Evolutionary conservation across 169 alveolate species (phyloP).

Genomic region (Plasmodium sp.): DNA sequence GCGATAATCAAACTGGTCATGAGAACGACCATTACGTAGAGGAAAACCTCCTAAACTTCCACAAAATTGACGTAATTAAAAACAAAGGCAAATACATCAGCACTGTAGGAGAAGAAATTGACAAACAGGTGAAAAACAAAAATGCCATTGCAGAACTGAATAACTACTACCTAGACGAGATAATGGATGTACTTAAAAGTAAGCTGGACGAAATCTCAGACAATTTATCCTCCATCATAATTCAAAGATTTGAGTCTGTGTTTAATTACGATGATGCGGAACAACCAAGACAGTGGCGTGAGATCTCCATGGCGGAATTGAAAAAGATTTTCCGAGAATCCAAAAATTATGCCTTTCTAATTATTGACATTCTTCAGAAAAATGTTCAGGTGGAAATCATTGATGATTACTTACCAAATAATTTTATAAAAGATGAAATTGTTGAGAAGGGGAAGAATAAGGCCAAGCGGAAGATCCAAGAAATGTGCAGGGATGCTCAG

Average conservation of each 20-base stretch:
- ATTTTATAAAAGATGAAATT: conserved; percentile 58
- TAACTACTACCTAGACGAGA: conserved; percentile 36
- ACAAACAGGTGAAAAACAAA: conserved; percentile 9
- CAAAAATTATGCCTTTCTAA: conserved; percentile 63
- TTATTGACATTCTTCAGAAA: conserved; percentile 66
- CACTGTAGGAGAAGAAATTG: conserved; percentile 24
- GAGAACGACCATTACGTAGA: not conserved
- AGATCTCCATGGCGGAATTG: conserved; percentile 52
- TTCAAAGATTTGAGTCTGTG: conserved; percentile 69
- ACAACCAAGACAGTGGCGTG: conserved; percentile 76
- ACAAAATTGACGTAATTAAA: conserved; percentile 35
- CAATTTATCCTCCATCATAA: conserved; percentile 22
- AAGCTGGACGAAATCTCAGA: conserved; percentile 65
- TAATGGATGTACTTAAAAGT: conserved; percentile 44
- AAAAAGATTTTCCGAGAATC: conserved; percentile 56
- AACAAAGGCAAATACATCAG: conserved; percentile 46
- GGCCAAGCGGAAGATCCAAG: conserved; percentile 73
- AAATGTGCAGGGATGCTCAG: conserved; percentile 75
- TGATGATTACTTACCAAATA: conserved; percentile 56
- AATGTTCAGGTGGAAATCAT: conserved; percentile 54
- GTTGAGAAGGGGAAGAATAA: conserved; percentile 59
- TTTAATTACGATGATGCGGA: conserved; percentile 75
- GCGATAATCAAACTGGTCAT: not conserved
- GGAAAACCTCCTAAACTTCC: not conserved
- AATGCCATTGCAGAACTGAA: conserved; percentile 2